Conservation (phyloP, 768 basidiomycete genomes). For the Amanita thiersii region DNA sequence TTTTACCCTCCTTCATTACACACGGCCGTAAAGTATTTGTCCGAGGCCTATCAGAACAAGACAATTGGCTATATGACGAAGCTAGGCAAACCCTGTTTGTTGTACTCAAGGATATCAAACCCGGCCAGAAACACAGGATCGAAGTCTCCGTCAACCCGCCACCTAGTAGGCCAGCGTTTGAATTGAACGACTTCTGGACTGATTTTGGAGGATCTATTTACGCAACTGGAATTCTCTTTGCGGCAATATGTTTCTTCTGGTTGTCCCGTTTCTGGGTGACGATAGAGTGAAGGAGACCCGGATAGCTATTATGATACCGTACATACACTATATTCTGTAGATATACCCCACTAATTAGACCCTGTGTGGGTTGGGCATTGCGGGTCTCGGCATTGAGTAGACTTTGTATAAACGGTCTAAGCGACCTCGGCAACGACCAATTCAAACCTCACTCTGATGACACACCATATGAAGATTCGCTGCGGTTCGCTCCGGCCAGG, state of each 20-base stretch:
- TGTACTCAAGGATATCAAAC: constrained; percentile 31
- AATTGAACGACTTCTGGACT: constrained; percentile 57
- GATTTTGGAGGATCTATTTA: constrained; percentile 30
- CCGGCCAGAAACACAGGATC: constrained; percentile 42
- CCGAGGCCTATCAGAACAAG: constrained; percentile 40
- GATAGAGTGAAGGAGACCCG: too few species aligned
- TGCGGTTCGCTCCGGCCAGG: too few species aligned
- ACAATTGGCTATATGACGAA: constrained; percentile 53
- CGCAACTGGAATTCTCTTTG: neutral
- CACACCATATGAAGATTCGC: too few species aligned
- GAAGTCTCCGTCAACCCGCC: constrained; percentile 50
- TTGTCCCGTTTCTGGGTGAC: neutral
- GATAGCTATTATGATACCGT: too few species aligned
- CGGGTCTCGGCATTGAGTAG: too few species aligned
- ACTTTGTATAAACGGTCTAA: too few species aligned
- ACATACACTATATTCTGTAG: too few species aligned
- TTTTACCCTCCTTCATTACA: constrained; percentile 57
- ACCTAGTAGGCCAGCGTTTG: constrained; percentile 34
- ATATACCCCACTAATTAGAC: too few species aligned
- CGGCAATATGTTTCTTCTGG: neutral
- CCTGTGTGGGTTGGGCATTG: too few species aligned
- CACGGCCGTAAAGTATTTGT: constrained; percentile 51
- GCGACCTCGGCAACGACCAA: too few species aligned
- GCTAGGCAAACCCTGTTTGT: constrained; percentile 70
- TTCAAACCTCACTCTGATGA: too few species aligned